phyloP scores from a whole-genome alignment of 2,329 filamentous ascomycete genomes.

The Lojkania enalia region DNA sequence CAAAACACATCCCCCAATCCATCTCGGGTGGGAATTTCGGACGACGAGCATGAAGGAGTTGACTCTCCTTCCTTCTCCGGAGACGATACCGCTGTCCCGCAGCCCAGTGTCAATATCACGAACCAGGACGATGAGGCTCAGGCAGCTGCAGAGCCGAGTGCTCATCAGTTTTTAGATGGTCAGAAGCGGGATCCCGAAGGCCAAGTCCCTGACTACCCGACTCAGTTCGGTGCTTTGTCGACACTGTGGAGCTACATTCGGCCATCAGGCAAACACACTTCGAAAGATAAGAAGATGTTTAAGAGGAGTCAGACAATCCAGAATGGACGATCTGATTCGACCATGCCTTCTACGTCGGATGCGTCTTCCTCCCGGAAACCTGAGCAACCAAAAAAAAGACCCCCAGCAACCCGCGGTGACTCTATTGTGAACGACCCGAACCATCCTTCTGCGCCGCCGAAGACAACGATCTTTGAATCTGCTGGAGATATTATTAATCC shows the following conservation, averaged over 20 bases:
- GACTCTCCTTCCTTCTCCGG: conserved; percentile 39
- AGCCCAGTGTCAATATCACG: conserved; percentile 67
- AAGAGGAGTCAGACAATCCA: conserved; percentile 39
- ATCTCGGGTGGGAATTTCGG: conserved; percentile 39
- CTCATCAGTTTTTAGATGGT: conserved; percentile 36
- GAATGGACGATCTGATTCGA: conserved; percentile 17
- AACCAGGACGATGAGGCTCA: conserved; percentile 65
- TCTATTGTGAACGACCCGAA: conserved; percentile 52
- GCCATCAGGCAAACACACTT: conserved; percentile 63
- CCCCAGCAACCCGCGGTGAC: conserved; percentile 53
- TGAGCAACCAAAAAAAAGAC: conserved; percentile 41
- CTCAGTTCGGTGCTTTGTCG: conserved; percentile 44
- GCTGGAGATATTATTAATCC: conserved; percentile 91
- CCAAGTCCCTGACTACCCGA: conserved; percentile 18
- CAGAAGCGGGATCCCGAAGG: conserved; percentile 30
- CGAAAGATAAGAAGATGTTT: conserved; percentile 67
- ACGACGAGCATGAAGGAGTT: conserved; percentile 31
- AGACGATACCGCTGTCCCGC: conserved; percentile 63
- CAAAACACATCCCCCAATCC: conserved; percentile 65
- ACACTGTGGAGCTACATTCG: conserved; percentile 76
- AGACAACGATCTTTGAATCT: conserved; percentile 92
- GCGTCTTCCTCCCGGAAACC: conserved; percentile 17
- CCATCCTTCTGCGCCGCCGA: conserved; percentile 72
- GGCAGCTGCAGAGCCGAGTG: conserved; percentile 44
- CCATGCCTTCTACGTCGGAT: conserved; percentile 9